Evolutionary conservation across 108 stramenopile genomes (phyloP).

Genomic region (Chaetoceros muelleri): DNA sequence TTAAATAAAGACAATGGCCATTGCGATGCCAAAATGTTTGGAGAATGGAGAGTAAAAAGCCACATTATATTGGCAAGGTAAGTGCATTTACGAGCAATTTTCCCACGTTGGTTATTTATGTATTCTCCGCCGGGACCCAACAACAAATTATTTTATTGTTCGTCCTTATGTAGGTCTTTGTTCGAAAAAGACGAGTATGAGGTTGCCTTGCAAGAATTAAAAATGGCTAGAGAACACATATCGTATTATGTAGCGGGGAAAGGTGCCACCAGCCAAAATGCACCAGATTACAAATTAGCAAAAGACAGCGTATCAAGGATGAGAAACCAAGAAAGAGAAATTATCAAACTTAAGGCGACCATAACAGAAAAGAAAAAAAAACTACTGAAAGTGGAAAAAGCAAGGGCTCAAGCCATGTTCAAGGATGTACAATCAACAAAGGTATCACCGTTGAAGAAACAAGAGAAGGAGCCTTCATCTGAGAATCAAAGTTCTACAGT

Average conservation of each 20-base stretch:
- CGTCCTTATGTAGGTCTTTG: too few species aligned
- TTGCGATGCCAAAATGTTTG: slow-evolving; percentile 57
- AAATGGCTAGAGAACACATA: slow-evolving; percentile 28
- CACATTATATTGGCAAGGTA: slow-evolving; percentile 39
- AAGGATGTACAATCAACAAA: not conserved
- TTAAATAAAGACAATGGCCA: slow-evolving; percentile 33
- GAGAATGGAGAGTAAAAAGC: slow-evolving; percentile 67
- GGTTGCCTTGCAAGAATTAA: slow-evolving; percentile 26
- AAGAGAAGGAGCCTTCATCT: not conserved
- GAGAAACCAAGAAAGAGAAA: slow-evolving; percentile 43
- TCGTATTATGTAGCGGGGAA: slow-evolving; percentile 24
- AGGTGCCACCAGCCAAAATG: not conserved
- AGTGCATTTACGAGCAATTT: too few species aligned
- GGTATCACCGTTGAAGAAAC: not conserved
- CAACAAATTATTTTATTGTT: too few species aligned
- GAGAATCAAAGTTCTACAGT: not conserved
- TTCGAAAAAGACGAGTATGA: slow-evolving; percentile 28
- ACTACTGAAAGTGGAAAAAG: slow-evolving; percentile 34
- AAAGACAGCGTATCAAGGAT: slow-evolving; percentile 27
- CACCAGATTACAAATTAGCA: slow-evolving; percentile 8
- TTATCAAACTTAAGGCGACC: slow-evolving; percentile 25
- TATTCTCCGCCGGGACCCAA: too few species aligned
- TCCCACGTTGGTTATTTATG: too few species aligned
- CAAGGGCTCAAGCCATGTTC: slow-evolving; percentile 71
- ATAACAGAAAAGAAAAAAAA: slow-evolving; percentile 35